These are phyloP conservation scores for Mitragyna speciosa DNA, from an alignment of 257 asterid genomes.

Conservation along the genomic window DNA sequence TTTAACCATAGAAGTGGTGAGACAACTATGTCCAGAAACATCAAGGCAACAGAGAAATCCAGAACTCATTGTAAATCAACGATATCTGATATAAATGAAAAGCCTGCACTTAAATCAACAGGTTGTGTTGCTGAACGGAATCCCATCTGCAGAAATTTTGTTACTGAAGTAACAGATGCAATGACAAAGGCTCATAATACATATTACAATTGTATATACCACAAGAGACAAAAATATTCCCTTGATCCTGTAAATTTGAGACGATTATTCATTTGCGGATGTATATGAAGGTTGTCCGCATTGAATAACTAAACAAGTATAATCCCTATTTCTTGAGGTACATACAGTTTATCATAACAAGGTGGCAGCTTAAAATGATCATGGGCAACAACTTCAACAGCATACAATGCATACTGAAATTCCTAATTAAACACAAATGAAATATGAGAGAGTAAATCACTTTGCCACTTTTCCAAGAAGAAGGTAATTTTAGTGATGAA, in stretches of 20 bases:
- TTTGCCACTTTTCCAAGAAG: background rate
- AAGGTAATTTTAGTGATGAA: background rate
- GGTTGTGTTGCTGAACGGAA: background rate
- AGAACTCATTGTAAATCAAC: background rate
- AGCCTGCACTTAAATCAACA: background rate
- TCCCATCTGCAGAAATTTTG: background rate
- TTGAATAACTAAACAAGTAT: background rate
- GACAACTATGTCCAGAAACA: background rate
- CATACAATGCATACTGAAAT: background rate
- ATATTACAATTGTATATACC: background rate
- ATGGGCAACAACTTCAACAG: background rate
- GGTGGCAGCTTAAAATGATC: background rate
- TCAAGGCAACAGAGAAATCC: background rate
- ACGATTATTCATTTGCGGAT: background rate
- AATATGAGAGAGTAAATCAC: background rate
- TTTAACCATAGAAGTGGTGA: background rate
- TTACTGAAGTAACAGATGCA: background rate
- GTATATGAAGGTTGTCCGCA: background rate
- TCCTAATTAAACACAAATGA: background rate
- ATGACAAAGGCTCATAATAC: background rate
- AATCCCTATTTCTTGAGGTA: background rate
- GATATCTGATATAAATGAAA: background rate
- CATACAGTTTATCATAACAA: background rate
- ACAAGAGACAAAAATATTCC: background rate
- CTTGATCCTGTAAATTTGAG: background rate